Percentiles rank a stretch among this genome's conserved stretches.
phyloP scores from a whole-genome alignment of 176 grass and related monocot genomes.

The Eragrostis nindensis region DNA sequence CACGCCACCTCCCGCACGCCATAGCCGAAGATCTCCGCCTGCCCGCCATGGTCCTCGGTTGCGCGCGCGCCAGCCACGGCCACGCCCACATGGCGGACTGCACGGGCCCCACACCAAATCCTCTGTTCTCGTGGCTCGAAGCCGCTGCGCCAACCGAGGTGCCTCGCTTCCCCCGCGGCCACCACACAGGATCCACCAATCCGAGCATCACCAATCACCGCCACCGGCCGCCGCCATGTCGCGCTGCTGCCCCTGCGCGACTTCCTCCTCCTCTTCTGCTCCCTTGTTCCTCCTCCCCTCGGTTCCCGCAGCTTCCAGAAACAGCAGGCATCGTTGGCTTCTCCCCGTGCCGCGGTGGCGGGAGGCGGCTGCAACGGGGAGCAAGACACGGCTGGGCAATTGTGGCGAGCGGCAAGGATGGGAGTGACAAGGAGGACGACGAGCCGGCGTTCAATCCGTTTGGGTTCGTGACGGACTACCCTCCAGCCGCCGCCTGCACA shows the following conservation, averaged over 20 bases:
- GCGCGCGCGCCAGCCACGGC: too few species aligned
- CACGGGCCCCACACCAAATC: constrained; percentile 34
- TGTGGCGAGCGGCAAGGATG: constrained; percentile 40
- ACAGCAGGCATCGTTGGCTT: background rate
- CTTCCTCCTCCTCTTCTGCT: background rate
- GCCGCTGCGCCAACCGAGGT: constrained; percentile 39
- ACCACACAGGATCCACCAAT: background rate
- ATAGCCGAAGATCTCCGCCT: too few species aligned
- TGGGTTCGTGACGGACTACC: constrained; percentile 91
- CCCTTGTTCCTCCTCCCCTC: constrained; percentile 1
- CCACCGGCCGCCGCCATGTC: constrained; percentile 42
- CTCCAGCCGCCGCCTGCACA: constrained; percentile 68
- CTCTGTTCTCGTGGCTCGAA: background rate
- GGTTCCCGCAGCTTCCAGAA: background rate
- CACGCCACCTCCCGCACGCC: too few species aligned
- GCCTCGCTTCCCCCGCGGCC: constrained; percentile 10
- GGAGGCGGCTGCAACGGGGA: background rate
- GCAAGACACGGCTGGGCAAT: background rate
- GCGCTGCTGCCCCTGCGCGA: constrained; percentile 38
- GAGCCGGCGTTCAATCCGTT: constrained; percentile 74
- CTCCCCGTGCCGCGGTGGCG: background rate
- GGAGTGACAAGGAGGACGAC: constrained; percentile 28
- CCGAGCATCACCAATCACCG: constrained; percentile 1
- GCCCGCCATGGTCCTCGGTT: too few species aligned
- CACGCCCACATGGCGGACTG: background rate